Conservation (phyloP, 2,329 filamentous ascomycete genomes). For the Penicillium verrucosum region DNA sequence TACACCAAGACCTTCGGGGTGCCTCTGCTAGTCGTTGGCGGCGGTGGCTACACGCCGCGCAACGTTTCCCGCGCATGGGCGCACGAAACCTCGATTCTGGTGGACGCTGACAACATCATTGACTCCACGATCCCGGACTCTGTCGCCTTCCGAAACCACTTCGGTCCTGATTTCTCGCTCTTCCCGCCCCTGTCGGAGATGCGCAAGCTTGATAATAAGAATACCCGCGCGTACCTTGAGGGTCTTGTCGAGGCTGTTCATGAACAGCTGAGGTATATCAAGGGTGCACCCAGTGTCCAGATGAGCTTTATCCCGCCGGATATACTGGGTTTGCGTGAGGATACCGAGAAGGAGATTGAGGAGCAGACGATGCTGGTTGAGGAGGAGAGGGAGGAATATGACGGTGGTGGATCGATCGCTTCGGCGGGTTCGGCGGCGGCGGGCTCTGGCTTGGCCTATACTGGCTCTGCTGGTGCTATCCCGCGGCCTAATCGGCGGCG, state of each 20-base stretch:
- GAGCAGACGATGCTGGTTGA: conserved; percentile 41
- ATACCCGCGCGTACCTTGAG: conserved; percentile 70
- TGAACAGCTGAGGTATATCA: conserved; percentile 82
- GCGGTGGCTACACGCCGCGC: conserved; percentile 91
- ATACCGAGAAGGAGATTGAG: conserved; percentile 47
- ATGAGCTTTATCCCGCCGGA: conserved; percentile 77
- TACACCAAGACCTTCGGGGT: conserved; percentile 79
- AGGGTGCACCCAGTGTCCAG: conserved; percentile 82
- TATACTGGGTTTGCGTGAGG: conserved; percentile 55
- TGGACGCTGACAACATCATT: conserved; percentile 69
- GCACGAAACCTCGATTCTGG: conserved; percentile 89
- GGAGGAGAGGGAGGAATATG: conserved; percentile 40
- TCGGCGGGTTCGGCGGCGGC: conserved; percentile 12
- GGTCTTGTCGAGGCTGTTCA: conserved; percentile 74
- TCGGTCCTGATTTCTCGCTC: conserved; percentile 79
- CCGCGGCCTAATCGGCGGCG: conserved; percentile 28
- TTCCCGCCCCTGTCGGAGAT: conserved; percentile 82
- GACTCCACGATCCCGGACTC: conserved; percentile 71
- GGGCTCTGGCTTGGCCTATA: conserved; percentile 4
- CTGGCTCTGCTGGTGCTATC: conserved; percentile 24
- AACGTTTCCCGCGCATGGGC: conserved; percentile 97
- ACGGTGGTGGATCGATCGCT: conserved; percentile 27
- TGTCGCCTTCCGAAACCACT: conserved; percentile 82
- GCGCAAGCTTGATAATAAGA: conserved; percentile 68
- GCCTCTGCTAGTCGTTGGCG: conserved; percentile 86